Conservation (phyloP, 352 stramenopile species). For the Globisporangium polare region DNA sequence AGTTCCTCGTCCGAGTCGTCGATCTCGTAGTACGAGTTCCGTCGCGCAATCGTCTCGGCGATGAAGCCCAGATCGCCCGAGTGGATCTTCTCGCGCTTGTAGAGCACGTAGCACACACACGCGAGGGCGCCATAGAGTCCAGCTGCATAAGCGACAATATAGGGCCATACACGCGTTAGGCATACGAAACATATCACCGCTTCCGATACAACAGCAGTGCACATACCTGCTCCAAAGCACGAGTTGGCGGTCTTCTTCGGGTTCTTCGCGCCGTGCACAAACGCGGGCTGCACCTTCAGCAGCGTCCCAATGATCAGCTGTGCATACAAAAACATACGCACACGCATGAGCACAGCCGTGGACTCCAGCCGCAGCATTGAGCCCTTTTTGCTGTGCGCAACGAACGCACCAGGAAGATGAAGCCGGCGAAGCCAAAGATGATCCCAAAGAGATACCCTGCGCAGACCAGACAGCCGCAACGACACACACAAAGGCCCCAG, state of each 20-base stretch:
- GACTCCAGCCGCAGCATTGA: background rate
- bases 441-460: slow-evolving; percentile 70
- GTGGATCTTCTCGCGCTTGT: slow-evolving; percentile 48
- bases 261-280: slow-evolving; percentile 67
- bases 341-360: background rate
- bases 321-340: slow-evolving; percentile 14
- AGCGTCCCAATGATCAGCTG: slow-evolving; percentile 66
- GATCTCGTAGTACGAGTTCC: slow-evolving; percentile 50
- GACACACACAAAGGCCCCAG: no score
- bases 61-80: slow-evolving; percentile 36
- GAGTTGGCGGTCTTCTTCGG: slow-evolving; percentile 66
- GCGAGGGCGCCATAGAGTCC: slow-evolving; percentile 52
- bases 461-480: background rate
- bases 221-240: slow-evolving; percentile 74
- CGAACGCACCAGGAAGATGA: slow-evolving; percentile 68
- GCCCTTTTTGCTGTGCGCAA: background rate
- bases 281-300: slow-evolving; percentile 73
- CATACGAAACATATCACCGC: background rate
- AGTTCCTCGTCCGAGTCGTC: slow-evolving; percentile 73
- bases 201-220: background rate
- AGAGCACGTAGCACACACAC: slow-evolving; percentile 49
- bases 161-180: background rate
- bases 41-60: slow-evolving; percentile 42
- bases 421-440: slow-evolving; percentile 75
- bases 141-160: slow-evolving; percentile 18